Conservation (phyloP, 2,329 filamentous ascomycete species). For the Ceratocystis destructans region DNA sequence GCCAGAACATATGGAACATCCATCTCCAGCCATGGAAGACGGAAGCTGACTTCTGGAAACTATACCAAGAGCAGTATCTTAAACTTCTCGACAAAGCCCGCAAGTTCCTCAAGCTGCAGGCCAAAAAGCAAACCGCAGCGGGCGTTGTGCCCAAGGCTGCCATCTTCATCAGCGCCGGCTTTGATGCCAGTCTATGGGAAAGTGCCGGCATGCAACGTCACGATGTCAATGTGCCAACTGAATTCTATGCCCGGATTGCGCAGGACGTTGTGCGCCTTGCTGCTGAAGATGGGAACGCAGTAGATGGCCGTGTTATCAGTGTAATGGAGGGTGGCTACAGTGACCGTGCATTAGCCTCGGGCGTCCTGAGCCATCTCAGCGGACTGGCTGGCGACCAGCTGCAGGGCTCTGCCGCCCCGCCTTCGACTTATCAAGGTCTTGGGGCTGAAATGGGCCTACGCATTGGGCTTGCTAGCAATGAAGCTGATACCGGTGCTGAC, state of each 20-base stretch:
- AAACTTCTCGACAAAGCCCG: slow-evolving; percentile 70
- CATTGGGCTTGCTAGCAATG: slow-evolving; percentile 26
- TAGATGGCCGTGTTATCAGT: slow-evolving; percentile 77
- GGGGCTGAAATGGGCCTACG: slow-evolving; percentile 45
- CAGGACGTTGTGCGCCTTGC: slow-evolving; percentile 72
- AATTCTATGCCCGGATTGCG: slow-evolving; percentile 87
- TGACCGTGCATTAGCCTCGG: slow-evolving; percentile 75
- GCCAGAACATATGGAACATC: slow-evolving; percentile 91
- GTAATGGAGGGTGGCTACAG: slow-evolving; percentile 95
- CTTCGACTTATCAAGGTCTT: slow-evolving; percentile 28
- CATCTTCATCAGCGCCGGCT: slow-evolving; percentile 90
- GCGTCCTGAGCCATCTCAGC: slow-evolving; percentile 78
- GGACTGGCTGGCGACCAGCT: slow-evolving; percentile 53
- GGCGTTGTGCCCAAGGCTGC: slow-evolving; percentile 61
- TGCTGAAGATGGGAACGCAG: slow-evolving; percentile 60
- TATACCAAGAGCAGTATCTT: slow-evolving; percentile 70
- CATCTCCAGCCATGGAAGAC: slow-evolving; percentile 81
- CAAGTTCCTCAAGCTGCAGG: slow-evolving; percentile 59
- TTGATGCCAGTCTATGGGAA: slow-evolving; percentile 95
- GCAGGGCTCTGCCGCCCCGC: slow-evolving; percentile 22
- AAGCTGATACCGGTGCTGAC: background rate
- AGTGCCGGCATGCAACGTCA: slow-evolving; percentile 87
- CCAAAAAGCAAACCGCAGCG: slow-evolving; percentile 45
- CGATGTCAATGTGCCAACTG: slow-evolving; percentile 87
- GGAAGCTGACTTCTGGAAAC: slow-evolving; percentile 70